Evolutionary conservation across 805 yeast species (phyloP), one percentile per base, ranked within the genome.

Genomic region (Candida koratica): DNA sequence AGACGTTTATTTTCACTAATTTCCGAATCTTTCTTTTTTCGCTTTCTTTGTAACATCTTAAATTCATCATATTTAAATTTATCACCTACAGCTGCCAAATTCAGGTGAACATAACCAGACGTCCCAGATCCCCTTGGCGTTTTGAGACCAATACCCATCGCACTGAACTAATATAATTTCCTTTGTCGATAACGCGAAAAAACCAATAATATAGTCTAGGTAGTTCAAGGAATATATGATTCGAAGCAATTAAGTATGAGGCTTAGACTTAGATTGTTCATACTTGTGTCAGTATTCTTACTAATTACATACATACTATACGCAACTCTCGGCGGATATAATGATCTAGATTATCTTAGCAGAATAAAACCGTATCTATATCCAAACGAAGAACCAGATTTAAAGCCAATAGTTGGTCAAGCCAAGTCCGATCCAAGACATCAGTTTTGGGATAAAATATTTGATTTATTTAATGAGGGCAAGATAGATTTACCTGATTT

Each of bases 71-170:
- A 52, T 16, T 45, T 52, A 11, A 51, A 41, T 39, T 17, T 41
- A 25, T 45, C 49, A 17, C 52, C 47, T 4, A 45, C 22, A 12
- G 52, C 44, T 0, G 69, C 52, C 1, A 55, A 49, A 44, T 65
- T 77, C 42, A 66, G 62, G 46, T 77, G 81, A 2, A 79, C 69
- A 45, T 67, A 66, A 0, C 85, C 85, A 16, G 81, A 77, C 0
- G 85, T 79, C 0, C 81, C 79, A 0, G 82, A 64, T 0, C 85
- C 84, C 44, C 80, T 60, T 0, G 81, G 74, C 0, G 40, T 32
- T 15, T 38, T 44, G 3, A 44, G 27, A 2, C 45, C 47, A n/a
- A 41, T 17, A 2, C 43, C 41, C 20, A 40, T 43, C 5, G 6
- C 23, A 8, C 10, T 20, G 23, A 8, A 20, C 23, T 10, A 20